Evolutionary conservation across 2,329 filamentous ascomycete genomes (phyloP), one percentile per base, ranked within the genome.

Genomic region (Colletotrichum sp.): DNA sequence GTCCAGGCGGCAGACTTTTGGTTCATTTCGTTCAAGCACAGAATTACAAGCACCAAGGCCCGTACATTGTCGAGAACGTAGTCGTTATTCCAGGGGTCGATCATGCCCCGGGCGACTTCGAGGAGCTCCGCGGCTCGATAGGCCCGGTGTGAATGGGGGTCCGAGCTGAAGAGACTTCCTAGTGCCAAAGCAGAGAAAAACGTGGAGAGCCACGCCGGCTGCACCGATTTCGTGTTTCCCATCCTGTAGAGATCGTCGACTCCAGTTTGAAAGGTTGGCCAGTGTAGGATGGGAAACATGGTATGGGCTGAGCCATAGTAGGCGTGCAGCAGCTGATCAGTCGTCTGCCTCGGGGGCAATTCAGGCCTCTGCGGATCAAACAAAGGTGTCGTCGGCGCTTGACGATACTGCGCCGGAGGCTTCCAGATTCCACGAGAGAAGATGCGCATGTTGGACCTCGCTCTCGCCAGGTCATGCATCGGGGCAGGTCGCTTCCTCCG

Each of bases 1-100:
- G 93, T 93, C 92, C 95, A 98, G 15, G 95, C 95, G 1, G 95
- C 93, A 4, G 95, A 95, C 83, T 94, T 96, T 67, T 96, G 87
- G 81, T 98, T 98, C 85, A 94, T 92, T 85, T 99, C 97, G 79
- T 93, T 93, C 52, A 98, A 90, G 78, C 94, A 98, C 28, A 98
- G 90, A 76, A 94, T 93, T 62, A 94, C 90, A 21, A 99, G 88
- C 28, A 97, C 88, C 15, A 94, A 89, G 1, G 93, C 89, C 68
- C 95, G 91, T 3, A 92, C 95, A 81, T 96, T 92, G 79, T 98
- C 94, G 26, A 98, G 88, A 2, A 91, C 92, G 78, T 94, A 92
- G 39, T 94, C 91, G 80, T 98, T 94, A 78, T 92, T 92, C 94
- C 96, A 98, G 1, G 95, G 93, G 81, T 98, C 95, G 67, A 95